Percentiles rank a stretch among this genome's conserved stretches.
These are phyloP conservation scores for Taxillus chinensis DNA, from an alignment of 164 flowering plant species.

Conservation along the genomic window DNA sequence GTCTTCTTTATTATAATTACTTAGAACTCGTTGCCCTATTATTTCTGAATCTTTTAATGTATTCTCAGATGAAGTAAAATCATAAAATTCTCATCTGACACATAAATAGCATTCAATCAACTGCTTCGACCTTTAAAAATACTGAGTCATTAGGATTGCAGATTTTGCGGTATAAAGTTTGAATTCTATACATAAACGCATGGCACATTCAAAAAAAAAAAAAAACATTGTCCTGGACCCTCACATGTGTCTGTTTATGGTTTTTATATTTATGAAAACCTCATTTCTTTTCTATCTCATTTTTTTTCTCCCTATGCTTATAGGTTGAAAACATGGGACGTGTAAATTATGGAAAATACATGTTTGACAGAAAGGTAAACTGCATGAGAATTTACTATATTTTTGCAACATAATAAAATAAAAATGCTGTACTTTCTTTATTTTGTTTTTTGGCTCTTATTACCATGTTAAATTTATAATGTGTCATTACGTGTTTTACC, in stretches of 20 bases:
- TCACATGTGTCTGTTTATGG: neutral
- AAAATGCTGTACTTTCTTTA: neutral
- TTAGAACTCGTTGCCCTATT: no score
- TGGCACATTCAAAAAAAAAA: neutral
- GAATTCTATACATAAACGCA: neutral
- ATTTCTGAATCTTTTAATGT: no score
- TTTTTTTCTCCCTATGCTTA: conserved; percentile 1
- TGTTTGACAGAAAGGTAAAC: conserved; percentile 77
- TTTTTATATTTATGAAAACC: neutral
- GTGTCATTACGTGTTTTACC: no score
- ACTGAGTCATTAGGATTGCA: no score
- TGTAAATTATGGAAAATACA: conserved; percentile 72
- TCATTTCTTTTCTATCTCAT: neutral
- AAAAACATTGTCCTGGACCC: neutral
- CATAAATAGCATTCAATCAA: no score
- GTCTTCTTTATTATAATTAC: neutral
- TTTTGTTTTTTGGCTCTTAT: neutral
- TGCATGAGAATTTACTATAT: neutral
- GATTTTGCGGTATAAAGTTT: no score
- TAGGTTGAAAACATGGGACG: conserved; percentile 99
- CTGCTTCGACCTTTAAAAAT: no score
- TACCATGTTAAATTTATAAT: no score
- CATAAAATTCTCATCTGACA: no score
- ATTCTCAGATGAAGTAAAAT: no score
- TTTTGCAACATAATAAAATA: no score